Evolutionary conservation across 1,284 basidiomycete species (phyloP), one percentile per base, ranked within the genome.

Genomic region (Peniophora sp.): DNA sequence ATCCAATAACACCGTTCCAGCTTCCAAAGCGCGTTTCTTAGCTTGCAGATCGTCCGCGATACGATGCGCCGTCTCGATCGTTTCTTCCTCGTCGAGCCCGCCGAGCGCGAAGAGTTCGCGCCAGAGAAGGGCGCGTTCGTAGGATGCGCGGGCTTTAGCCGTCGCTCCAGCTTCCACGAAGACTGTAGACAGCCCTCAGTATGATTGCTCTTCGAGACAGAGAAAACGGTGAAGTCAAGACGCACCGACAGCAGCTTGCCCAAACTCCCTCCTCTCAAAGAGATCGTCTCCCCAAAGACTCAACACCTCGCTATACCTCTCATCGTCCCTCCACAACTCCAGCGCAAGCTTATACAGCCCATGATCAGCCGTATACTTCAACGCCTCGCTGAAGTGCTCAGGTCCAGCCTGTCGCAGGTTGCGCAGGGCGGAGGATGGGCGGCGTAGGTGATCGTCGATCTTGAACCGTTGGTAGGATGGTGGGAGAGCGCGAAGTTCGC

Each of bases 371-470:
- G 91, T 74, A 62, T 98, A 99, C 22, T 70, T 70, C 54, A 91
- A 65, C 1, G 89, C 90, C 60, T 95, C 90, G 0, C 85, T 82
- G 58, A 96, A 94, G 46, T 78, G 74, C 9, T 77, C 78, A 0
- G 69, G 52, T 10, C 81, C 84, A 84, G 50, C 23, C 14, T 16
- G 22, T 50, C 78, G 74, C 12, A 99, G 73, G 66, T 93, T 87
- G 32, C 65, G 66, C 46, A 99, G 67, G 1, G 96, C 97, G 53
- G 79, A 88, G 48, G 75, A 71, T 58, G 89, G 69, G 35, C 92
- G 79, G 59, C 82, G 83, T 32, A 99, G 78, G 65, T 97, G 84
- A 63, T 98, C 94, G 63, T 99, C 95, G 56, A 99, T 98, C 56
- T 81, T 79, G 72, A 92, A 97, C 36, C 83, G 73, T 60, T 98